Base-by-base conservation (phyloP, 2,329 filamentous ascomycete species). In the Emmonsiellopsis sp. region DNA sequence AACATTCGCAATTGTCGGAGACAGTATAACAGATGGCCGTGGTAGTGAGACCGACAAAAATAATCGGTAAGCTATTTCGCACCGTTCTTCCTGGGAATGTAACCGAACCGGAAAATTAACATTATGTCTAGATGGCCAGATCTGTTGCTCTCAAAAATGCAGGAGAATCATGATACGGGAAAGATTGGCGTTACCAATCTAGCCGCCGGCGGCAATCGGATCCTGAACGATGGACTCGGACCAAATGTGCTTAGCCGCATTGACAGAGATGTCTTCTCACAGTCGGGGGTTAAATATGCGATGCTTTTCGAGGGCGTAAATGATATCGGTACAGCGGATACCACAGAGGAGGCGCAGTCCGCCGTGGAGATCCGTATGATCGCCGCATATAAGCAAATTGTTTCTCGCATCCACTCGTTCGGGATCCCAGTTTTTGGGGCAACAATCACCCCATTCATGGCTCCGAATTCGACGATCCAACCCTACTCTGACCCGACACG, bases 231-330 rank as follows among this genome's bases (percentile, higher is more conserved):
- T 50, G 80, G 83, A 0, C 72, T 85, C 0, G 83, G 84, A 0
- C 84, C 84, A 2, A 81, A 79, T 38, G 76, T 80, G 0, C 68
- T 85, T 34, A 72, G 75, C 41, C 79, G 83, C 4, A 76, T 86
- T 57, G 78, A 84, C 62, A 76, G 83, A n/a, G 84, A 87, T 62
- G 77, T 84, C 1, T 72, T 87, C 1, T 65, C 77, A 0, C 78
- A 81, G 34, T 73, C 78, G 0, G 79, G 79, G 3, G 77, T 82
- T 2, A 73, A 73, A 59, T 85, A 83, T 61, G 79, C 79, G 20
- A 76, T 87, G 70, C 74, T 86, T 38, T 87, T 85, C 63, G 81
- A 85, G 65, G 83, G 84, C 16, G 82, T 87, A 31, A 86, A 86
- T 61, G 84, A 87, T 61, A 85, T 87, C 53, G 84, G 83, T 3